Conservation (phyloP, 192 early-diverging fungal genomes). For the Umbelopsis isabellina region DNA sequence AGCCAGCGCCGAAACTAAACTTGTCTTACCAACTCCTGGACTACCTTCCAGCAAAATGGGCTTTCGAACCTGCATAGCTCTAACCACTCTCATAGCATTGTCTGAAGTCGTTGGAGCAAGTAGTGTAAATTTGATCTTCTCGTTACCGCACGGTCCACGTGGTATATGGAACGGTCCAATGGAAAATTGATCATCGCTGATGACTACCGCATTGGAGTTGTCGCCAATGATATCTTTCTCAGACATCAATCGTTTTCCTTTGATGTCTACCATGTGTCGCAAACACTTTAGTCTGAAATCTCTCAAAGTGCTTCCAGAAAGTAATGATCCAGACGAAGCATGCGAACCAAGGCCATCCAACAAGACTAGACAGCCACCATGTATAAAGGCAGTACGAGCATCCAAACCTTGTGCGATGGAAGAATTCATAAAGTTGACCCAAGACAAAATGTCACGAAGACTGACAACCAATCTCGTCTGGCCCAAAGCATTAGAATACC, state of each 20-base stretch:
- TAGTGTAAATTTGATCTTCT: conserved; percentile 75
- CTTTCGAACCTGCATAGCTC: conserved; percentile 89
- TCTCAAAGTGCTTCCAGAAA: conserved; percentile 48
- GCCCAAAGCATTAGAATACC: conserved; percentile 67
- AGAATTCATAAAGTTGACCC: conserved; percentile 83
- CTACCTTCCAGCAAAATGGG: conserved; percentile 95
- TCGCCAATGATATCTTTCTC: conserved; percentile 45
- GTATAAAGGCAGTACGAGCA: conserved; percentile 62
- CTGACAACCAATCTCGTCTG: conserved; percentile 65
- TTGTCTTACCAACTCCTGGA: conserved; percentile 97
- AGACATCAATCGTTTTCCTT: conserved; percentile 13
- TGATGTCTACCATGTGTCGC: conserved; percentile 43
- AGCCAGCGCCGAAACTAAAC: conserved; percentile 83
- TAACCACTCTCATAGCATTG: conserved; percentile 83
- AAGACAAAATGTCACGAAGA: conserved; percentile 91
- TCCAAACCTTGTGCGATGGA: conserved; percentile 53
- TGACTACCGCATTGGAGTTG: conserved; percentile 35
- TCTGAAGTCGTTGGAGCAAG: conserved; percentile 89
- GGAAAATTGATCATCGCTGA: conserved; percentile 55
- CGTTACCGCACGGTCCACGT: conserved; percentile 54
- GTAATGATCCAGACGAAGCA: conserved; percentile 55
- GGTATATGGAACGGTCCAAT: conserved; percentile 83
- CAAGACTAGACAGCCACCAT: conserved; percentile 91
- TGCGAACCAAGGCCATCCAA: conserved; percentile 93
- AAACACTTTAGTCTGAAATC: conserved; percentile 56